Evolutionary conservation across 148 eudicot genomes (phyloP).

Genomic region (Talinum fruticosum): DNA sequence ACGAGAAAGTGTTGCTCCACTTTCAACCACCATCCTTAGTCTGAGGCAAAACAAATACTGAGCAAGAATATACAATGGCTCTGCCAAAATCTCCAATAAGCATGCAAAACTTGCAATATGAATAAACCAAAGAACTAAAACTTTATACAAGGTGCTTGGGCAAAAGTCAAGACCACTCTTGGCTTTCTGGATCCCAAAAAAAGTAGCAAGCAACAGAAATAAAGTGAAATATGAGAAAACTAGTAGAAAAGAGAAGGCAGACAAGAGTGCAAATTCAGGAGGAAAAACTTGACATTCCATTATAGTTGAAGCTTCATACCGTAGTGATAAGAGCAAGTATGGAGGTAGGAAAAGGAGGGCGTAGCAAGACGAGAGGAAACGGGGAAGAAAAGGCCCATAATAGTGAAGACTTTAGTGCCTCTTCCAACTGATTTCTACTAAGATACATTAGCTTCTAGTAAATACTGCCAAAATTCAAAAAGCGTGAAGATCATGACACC

Average conservation of each 20-base stretch:
- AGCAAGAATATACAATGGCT: constrained; percentile 88
- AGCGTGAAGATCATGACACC: not conserved
- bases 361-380: too few species aligned
- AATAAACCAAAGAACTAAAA: not conserved
- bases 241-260: not conserved
- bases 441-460: not conserved
- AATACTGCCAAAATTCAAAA: not conserved
- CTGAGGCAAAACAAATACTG: constrained; percentile 85
- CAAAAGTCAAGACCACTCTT: not conserved
- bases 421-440: not conserved
- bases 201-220: not conserved
- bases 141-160: not conserved
- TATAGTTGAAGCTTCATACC: not conserved
- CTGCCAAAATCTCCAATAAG: constrained; percentile 84
- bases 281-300: not conserved
- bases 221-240: not conserved
- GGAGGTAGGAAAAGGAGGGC: not conserved
- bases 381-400: not conserved
- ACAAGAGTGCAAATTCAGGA: not conserved
- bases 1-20: constrained; percentile 77
- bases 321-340: not conserved
- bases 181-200: not conserved
- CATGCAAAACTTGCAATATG: constrained; percentile 80
- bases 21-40: constrained; percentile 78
- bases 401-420: not conserved